Base-by-base conservation (phyloP, 768 basidiomycete species). In the Melanogaster broomeanus region DNA sequence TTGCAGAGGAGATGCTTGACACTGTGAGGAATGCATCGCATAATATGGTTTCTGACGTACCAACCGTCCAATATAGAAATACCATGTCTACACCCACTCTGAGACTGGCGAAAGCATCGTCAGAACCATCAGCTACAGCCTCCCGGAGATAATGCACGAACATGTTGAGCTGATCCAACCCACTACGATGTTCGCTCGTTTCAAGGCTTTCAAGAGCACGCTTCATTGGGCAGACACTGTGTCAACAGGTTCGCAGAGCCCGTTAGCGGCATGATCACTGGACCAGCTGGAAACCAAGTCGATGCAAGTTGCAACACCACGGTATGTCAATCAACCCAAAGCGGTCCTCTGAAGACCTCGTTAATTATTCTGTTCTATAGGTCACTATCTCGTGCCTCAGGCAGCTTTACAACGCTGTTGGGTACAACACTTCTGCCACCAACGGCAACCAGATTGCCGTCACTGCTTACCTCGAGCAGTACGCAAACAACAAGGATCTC, bases 121-220 rank as follows among this genome's bases (percentile, higher is more conserved):
- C 52, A 80, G 88, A 48, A 85, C 88, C n/a, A 83, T 81, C 4
- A 73, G 72, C 52, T 90, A 88, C 70, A 84, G 81, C 58, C 76
- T 90, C 16, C 88, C 88, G 0, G 73, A 74, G 41, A 53, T 77
- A 49, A 66, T 89, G 41, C 76, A 83, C 57, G 68, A 72, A 3
- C 85, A 88, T 60, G 64, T 89, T 49, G 85, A 88, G 33, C 66
- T 88, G 27, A 72, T 90, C 25, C 85, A 88, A 53, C 88, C 88
- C 0, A 89, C 88, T 3, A 89, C 86, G 2, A 77, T 81, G 64
- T 90, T 89, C 59, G 71, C 75, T 38, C 77, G 76, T 51, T 67
- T 72, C 52, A 78, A 74, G 54, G 66, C 67, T 8, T 68, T 78
- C 47, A 73, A 58, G 51, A 74, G 75, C 5, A 79, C 72, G 0